phyloP scores from a whole-genome alignment of 331 rosid species.

The Stylosanthes scabra region DNA sequence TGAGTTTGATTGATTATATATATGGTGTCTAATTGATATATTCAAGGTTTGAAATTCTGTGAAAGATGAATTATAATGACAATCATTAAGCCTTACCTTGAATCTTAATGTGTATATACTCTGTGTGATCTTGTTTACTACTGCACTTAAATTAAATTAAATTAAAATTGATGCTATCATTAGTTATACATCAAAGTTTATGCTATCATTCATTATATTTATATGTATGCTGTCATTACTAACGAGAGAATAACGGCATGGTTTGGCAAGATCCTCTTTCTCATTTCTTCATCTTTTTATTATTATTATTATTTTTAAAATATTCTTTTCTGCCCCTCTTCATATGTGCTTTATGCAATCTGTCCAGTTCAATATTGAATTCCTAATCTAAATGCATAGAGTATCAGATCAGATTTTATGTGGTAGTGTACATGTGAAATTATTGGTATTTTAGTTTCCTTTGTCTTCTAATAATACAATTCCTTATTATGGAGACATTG shows the following conservation, averaged over 20 bases:
- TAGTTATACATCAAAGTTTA: too few species aligned
- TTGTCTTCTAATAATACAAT: neutral
- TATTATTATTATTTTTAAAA: neutral
- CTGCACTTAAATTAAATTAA: too few species aligned
- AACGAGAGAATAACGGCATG: conserved; percentile 30
- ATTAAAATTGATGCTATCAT: too few species aligned
- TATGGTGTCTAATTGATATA: too few species aligned
- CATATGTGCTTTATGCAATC: conserved; percentile 28
- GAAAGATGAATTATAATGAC: too few species aligned
- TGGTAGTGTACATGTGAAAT: neutral
- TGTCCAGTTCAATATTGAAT: conserved; percentile 18
- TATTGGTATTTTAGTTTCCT: conserved; percentile 15
- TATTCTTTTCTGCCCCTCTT: conserved; percentile 37
- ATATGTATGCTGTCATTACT: neutral
- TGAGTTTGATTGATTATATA: too few species aligned
- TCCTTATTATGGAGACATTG: conserved; percentile 14
- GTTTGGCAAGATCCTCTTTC: conserved; percentile 20
- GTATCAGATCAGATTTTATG: conserved; percentile 35
- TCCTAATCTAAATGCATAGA: conserved; percentile 27
- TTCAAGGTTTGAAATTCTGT: too few species aligned
- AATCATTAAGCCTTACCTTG: too few species aligned
- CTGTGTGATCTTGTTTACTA: too few species aligned
- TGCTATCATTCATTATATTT: too few species aligned
- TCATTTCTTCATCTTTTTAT: too few species aligned
- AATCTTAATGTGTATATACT: too few species aligned